Percentiles rank a stretch among this genome's conserved stretches.
These are phyloP conservation scores for Exobasidium rhododendri DNA, from an alignment of 1,284 basidiomycete genomes.

Conservation along the genomic window DNA sequence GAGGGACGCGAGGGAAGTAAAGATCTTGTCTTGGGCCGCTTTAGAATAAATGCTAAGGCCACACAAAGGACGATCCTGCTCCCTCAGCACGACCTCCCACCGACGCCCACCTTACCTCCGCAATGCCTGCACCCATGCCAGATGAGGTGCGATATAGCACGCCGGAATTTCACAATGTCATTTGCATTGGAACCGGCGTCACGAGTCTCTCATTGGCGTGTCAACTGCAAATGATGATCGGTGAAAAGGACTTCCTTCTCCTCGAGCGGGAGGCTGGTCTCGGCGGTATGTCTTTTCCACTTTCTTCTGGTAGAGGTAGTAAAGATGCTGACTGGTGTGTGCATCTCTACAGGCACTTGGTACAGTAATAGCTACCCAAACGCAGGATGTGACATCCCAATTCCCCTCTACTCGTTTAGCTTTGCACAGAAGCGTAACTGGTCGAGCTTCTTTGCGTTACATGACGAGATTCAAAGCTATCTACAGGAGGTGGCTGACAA, in stretches of 20 bases:
- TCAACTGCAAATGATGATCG: constrained; percentile 36
- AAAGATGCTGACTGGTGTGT: not conserved
- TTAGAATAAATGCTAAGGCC: too few relatives aligned
- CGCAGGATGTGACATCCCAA: constrained; percentile 48
- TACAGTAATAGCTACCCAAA: constrained; percentile 40
- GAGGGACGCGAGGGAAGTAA: too few relatives aligned
- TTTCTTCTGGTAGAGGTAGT: not conserved
- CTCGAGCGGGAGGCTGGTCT: constrained; percentile 8
- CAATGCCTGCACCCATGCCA: not conserved
- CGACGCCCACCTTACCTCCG: too few relatives aligned
- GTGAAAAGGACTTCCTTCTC: constrained; percentile 9
- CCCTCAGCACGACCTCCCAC: too few relatives aligned
- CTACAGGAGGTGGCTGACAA: constrained; percentile 37
- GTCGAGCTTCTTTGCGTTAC: constrained; percentile 38
- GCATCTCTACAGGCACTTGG: constrained; percentile 27
- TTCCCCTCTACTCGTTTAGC: constrained; percentile 50
- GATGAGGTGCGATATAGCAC: not conserved
- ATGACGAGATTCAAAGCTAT: constrained; percentile 44
- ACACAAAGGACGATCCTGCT: too few relatives aligned
- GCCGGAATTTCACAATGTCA: constrained; percentile 46
- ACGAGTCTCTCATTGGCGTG: constrained; percentile 43
- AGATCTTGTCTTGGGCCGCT: too few relatives aligned
- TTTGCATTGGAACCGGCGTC: constrained; percentile 48
- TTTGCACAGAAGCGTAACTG: constrained; percentile 50
- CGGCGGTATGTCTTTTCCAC: too few relatives aligned